Base-by-base conservation (phyloP, 352 stramenopile species). In the Pythium myriotylum region DNA sequence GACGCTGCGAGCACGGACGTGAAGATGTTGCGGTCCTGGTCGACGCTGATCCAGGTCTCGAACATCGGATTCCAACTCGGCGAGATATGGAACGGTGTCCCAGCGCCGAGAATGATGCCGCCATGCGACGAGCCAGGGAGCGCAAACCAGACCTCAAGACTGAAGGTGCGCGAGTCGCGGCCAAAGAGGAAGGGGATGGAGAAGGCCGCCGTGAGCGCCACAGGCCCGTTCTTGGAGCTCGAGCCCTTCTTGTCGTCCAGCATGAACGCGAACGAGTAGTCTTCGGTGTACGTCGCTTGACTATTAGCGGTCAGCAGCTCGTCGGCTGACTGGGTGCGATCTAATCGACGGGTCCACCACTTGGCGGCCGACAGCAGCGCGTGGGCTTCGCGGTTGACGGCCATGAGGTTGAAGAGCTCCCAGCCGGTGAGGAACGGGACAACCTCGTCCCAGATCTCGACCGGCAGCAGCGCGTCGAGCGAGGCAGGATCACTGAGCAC, bases 181-280 rank as follows among this genome's bases (percentile, higher is more conserved):
- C 62, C 62, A 45, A 69, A 69, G 20, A 69, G 54, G n/a, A 59
- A 69, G 39, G 62, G 62, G 29, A 69, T 52, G 4, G 62, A 69
- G 32, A 69, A 69, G 10, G 48, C 48, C 4, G 62, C 54, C 23
- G 62, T 50, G 37, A 69, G 53, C 8, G 43, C 62, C 19, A 59
- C 35, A 0, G 45, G 53, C 0, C 46, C 37, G 41, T 26, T 47
- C 47, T 59, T 68, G 33, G 37, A 29, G 13, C 2, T 33, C 2
- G 35, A 4, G 0, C 9, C 17, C 6, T 48, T 9, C 8, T 48
- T 33, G 19, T 59, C 51, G 17, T 67, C 27, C 9, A 59, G 23
- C 13, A 42, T 22, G 26, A 69, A 69, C 27, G 62, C 49, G 23
- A 69, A 62, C 40, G 62, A 69, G 8, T 69, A 54, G 17, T 69